Conservation (phyloP, 2,329 filamentous ascomycete genomes). For the Talaromyces sp. region DNA sequence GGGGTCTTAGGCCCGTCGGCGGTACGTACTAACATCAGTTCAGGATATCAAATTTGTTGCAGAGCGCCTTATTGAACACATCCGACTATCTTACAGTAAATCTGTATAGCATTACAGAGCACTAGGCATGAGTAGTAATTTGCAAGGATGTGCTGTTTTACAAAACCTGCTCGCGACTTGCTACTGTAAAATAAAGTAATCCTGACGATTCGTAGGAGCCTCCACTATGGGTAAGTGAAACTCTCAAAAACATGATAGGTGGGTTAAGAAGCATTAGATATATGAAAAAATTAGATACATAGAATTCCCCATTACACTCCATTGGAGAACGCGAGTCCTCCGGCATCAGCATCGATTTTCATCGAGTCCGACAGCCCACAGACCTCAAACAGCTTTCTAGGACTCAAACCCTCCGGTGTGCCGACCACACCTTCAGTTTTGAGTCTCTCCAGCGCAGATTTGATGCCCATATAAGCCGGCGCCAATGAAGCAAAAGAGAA, state of each 20-base stretch:
- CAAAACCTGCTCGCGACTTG: no score
- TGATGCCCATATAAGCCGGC: constrained; percentile 39
- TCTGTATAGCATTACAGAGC: neutral
- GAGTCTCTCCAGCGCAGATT: constrained; percentile 37
- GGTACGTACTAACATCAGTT: neutral
- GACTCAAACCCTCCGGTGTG: constrained; percentile 34
- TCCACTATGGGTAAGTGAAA: no score
- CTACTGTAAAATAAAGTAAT: neutral
- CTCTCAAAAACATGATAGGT: neutral
- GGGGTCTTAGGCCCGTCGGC: neutral
- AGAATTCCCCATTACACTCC: neutral
- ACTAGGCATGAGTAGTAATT: neutral
- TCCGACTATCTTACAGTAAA: neutral
- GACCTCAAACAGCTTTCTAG: constrained; percentile 44
- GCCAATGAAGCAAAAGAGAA: constrained; percentile 43
- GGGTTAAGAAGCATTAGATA: neutral
- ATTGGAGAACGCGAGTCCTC: constrained; percentile 20
- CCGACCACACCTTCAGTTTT: constrained; percentile 26
- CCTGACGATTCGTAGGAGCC: neutral
- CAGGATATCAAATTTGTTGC: neutral
- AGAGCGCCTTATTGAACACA: neutral
- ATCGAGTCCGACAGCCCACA: constrained; percentile 45
- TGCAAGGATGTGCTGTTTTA: neutral
- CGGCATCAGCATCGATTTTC: constrained; percentile 42
- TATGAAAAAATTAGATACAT: neutral